These are phyloP conservation scores for Iodosphaeria phyllophila DNA, from an alignment of 2,329 filamentous ascomycete species.

Conservation along the genomic window DNA sequence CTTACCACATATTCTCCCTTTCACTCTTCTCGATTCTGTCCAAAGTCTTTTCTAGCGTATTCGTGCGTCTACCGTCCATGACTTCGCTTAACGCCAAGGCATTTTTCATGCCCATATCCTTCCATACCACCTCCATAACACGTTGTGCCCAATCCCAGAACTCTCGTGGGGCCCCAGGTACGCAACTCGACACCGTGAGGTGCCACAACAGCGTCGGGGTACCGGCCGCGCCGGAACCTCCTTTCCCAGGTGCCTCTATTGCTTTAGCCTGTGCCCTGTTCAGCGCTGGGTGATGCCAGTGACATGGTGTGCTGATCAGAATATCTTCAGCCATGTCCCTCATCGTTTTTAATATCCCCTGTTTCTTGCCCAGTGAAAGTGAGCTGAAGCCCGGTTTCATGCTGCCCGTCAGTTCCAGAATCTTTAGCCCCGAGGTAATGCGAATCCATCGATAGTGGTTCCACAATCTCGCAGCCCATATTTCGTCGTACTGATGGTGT, in stretches of 20 bases:
- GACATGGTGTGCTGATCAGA: conserved; percentile 25
- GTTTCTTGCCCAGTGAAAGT: conserved; percentile 13
- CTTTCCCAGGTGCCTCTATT: conserved; percentile 17
- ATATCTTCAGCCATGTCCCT: conserved; percentile 21
- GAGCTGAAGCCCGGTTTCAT: conserved; percentile 18
- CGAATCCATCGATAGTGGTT: conserved; percentile 40
- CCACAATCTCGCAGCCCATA: conserved; percentile 35
- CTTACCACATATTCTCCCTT: conserved; percentile 4
- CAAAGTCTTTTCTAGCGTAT: conserved; percentile 6
- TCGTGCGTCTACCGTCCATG: conserved; percentile 15
- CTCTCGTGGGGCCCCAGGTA: conserved; percentile 21
- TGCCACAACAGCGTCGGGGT: conserved; percentile 29
- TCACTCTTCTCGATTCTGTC: conserved; percentile 6
- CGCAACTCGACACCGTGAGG: conserved; percentile 25
- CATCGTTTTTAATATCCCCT: conserved; percentile 16
- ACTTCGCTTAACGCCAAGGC: conserved; percentile 23
- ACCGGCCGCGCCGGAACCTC: conserved; percentile 26
- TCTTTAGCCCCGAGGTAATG: conserved; percentile 30
- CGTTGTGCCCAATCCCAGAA: conserved; percentile 25
- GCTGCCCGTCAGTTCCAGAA: conserved; percentile 20
- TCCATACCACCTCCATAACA: conserved; percentile 28
- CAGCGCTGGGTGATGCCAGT: conserved; percentile 31
- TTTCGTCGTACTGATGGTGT: conserved; percentile 35
- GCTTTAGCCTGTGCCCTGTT: conserved; percentile 15
- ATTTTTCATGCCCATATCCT: conserved; percentile 31